These are phyloP conservation scores for Suhomyces kunorum DNA, from an alignment of 1,139 yeast species.

Conservation along the genomic window DNA sequence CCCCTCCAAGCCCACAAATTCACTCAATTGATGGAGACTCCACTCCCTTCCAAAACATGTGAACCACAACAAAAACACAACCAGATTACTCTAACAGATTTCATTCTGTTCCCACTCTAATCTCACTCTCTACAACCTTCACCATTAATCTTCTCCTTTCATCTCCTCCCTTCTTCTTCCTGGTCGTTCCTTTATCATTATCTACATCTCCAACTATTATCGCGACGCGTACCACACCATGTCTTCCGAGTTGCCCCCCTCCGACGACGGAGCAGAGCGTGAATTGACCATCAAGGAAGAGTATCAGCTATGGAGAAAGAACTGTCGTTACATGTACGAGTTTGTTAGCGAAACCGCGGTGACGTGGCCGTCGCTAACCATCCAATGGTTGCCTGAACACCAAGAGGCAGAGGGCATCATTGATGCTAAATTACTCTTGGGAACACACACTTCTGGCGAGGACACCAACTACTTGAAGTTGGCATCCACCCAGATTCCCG, in stretches of 20 bases:
- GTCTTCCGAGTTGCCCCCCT: constrained; percentile 5
- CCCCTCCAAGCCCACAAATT: too few species aligned
- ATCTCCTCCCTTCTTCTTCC: background rate
- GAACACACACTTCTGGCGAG: constrained; percentile 86
- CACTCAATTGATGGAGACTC: too few species aligned
- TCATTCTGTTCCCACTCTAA: too few species aligned
- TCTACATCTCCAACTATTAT: constrained; percentile 29
- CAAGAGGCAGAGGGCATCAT: constrained; percentile 33
- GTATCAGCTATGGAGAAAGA: constrained; percentile 76
- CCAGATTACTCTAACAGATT: too few species aligned
- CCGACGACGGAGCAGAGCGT: constrained; percentile 25
- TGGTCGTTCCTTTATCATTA: constrained; percentile 1
- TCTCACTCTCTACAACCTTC: too few species aligned
- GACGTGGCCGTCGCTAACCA: constrained; percentile 78
- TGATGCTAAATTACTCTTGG: constrained; percentile 57
- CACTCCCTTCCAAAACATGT: too few species aligned
- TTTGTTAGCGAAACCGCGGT: constrained; percentile 77
- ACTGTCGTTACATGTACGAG: constrained; percentile 77
- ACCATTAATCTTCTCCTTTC: too few species aligned
- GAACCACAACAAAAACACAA: too few species aligned
- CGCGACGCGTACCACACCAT: constrained; percentile 28
- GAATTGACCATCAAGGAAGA: constrained; percentile 62
- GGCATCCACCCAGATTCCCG: constrained; percentile 73
- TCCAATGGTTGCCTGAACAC: constrained; percentile 70
- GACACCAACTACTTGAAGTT: constrained; percentile 77